Percentiles rank a stretch among this genome's conserved stretches.
Evolutionary conservation across 768 basidiomycete genomes (phyloP).

Genomic region (Cystobasidium onofrii): DNA sequence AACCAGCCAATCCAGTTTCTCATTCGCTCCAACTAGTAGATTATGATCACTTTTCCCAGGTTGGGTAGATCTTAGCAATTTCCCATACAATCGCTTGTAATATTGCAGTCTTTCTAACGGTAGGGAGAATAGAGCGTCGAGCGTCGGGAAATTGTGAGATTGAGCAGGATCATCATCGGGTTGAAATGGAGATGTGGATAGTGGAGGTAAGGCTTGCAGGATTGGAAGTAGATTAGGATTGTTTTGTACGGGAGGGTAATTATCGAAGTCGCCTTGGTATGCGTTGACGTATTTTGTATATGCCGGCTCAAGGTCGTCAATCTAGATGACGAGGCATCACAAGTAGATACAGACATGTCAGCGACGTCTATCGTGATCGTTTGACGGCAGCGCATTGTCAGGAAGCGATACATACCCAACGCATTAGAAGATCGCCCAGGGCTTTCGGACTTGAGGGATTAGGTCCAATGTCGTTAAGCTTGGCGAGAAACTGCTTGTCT

Average conservation of each 20-base stretch:
- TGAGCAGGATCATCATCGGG: constrained; percentile 40
- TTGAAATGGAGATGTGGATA: constrained; percentile 51
- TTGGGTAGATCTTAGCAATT: constrained; percentile 73
- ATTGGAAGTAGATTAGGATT: constrained; percentile 65
- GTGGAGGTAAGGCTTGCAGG: constrained; percentile 61
- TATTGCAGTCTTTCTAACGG: constrained; percentile 78
- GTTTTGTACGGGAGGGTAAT: constrained; percentile 67
- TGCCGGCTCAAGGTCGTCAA: constrained; percentile 79
- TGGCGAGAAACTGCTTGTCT: constrained; percentile 69
- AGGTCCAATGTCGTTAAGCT: constrained; percentile 85
- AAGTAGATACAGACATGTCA: neutral
- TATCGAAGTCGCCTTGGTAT: constrained; percentile 69
- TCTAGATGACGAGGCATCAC: constrained; percentile 51
- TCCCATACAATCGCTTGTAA: constrained; percentile 80
- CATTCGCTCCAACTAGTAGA: constrained; percentile 67
- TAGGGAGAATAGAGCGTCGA: constrained; percentile 78
- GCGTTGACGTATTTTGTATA: constrained; percentile 72
- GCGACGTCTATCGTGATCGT: neutral
- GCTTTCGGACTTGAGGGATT: constrained; percentile 88
- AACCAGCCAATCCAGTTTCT: constrained; percentile 68
- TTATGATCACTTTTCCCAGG: constrained; percentile 80
- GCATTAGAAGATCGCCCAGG: constrained; percentile 88
- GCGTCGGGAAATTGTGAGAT: constrained; percentile 57
- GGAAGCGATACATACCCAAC: constrained; percentile 65
- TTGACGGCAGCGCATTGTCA: neutral